Percentiles rank a stretch among this genome's conserved stretches.
phyloP scores from a whole-genome alignment of 192 early-diverging fungal genomes.

The Irineochytrium annulatum region DNA sequence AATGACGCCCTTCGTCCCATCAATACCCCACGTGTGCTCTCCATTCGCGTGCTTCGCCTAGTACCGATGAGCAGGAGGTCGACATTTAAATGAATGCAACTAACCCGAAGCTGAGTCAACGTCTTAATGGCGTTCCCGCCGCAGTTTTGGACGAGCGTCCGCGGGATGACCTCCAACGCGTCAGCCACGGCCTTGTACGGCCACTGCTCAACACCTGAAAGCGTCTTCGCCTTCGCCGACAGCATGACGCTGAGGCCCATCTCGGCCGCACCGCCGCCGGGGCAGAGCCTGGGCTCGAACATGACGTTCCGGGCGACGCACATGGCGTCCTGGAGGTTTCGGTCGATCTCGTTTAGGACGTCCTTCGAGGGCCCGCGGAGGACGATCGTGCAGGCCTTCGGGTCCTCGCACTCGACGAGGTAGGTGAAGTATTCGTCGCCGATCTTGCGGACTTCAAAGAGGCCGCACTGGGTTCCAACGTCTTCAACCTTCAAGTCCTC shows the following conservation, averaged over 20 bases:
- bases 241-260: conserved; percentile 93
- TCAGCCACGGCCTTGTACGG: conserved; percentile 94
- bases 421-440: conserved; percentile 99
- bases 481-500: conserved; percentile 96
- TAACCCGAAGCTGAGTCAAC: conserved; percentile 79
- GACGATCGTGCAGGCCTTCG: conserved; percentile 97
- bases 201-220: conserved; percentile 92
- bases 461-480: conserved; percentile 91
- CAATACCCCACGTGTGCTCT: conserved; percentile 88
- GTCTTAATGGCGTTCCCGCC: conserved; percentile 97
- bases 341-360: conserved; percentile 95
- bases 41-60: conserved; percentile 90
- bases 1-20: conserved; percentile 85
- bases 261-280: conserved; percentile 97
- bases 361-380: conserved; percentile 97
- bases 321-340: conserved; percentile 99
- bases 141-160: conserved; percentile 98
- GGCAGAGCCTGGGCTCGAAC: conserved; percentile 88
- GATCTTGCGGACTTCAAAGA: conserved; percentile 94
- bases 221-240: conserved; percentile 80
- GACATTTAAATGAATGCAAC: background rate
- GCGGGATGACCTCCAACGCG: conserved; percentile 95
- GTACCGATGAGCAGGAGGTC: conserved; percentile 2
- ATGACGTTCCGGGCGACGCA: conserved; percentile 96
- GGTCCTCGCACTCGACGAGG: conserved; percentile 87